Conservation (phyloP, 352 stramenopile genomes). For the Phytophthora uliginosa region DNA sequence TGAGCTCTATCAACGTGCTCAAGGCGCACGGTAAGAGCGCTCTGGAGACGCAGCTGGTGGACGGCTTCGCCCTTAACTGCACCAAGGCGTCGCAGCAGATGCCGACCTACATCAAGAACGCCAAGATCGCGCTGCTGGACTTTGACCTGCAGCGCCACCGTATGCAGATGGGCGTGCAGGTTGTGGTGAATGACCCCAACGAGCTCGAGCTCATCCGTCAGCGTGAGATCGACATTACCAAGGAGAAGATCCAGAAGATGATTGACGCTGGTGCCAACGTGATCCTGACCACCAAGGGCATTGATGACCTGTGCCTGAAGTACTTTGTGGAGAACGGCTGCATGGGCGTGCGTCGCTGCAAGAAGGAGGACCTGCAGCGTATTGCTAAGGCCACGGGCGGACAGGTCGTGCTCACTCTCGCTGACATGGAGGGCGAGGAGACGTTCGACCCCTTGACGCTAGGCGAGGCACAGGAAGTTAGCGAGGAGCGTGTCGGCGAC, state of each 20-base stretch:
- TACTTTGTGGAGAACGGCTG: slow-evolving; percentile 99
- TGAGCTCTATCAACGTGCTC: slow-evolving; percentile 99
- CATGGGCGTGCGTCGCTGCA: slow-evolving; percentile 97
- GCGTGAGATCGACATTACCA: slow-evolving; percentile 99
- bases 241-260: slow-evolving; percentile 99
- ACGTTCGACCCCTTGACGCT: slow-evolving; percentile 96
- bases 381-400: slow-evolving; percentile 99
- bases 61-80: slow-evolving; percentile 98
- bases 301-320: slow-evolving; percentile 99
- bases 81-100: slow-evolving; percentile 98
- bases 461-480: slow-evolving; percentile 94
- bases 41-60: slow-evolving; percentile 92
- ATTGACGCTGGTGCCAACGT: slow-evolving; percentile 98
- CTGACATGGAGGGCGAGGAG: slow-evolving; percentile 99
- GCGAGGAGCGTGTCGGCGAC: slow-evolving; percentile 98
- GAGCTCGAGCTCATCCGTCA: slow-evolving; percentile 99
- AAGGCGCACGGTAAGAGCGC: slow-evolving; percentile 96
- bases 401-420: slow-evolving; percentile 97
- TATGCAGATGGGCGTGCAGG: slow-evolving; percentile 97
- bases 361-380: slow-evolving; percentile 98
- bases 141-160: slow-evolving; percentile 99
- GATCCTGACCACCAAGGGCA: slow-evolving; percentile 99
- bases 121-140: slow-evolving; percentile 98
- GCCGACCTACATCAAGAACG: slow-evolving; percentile 95
- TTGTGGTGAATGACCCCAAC: slow-evolving; percentile 94